phyloP scores from a whole-genome alignment of 306 rosid species.

The Purshia tridentata region DNA sequence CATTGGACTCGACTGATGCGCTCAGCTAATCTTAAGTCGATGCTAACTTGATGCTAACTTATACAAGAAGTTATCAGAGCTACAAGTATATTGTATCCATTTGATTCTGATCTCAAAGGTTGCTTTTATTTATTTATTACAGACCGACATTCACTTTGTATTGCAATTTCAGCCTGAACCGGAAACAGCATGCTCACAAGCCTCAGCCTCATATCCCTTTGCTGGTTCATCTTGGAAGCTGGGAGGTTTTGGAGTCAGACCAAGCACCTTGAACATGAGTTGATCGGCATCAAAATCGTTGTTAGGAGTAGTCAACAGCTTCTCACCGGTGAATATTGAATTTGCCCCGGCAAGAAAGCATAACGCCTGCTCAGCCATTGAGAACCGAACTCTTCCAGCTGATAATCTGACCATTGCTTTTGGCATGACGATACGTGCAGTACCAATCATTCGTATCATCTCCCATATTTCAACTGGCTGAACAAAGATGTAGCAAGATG shows the following conservation, averaged over 20 bases:
- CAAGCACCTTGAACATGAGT: constrained; percentile 56
- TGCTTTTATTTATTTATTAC: neutral
- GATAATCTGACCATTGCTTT: constrained; percentile 95
- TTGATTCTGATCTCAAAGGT: too few species aligned
- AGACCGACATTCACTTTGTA: neutral
- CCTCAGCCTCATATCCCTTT: constrained; percentile 22
- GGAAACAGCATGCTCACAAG: constrained; percentile 40
- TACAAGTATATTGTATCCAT: too few species aligned
- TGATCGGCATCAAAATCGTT: constrained; percentile 93
- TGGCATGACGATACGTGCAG: constrained; percentile 89
- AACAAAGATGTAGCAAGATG: constrained; percentile 17
- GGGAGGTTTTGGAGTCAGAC: constrained; percentile 50
- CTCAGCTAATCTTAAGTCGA: too few species aligned
- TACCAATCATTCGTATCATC: constrained; percentile 95
- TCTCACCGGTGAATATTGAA: constrained; percentile 95
- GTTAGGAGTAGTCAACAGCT: constrained; percentile 90
- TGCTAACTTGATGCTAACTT: too few species aligned
- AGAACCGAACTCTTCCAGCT: constrained; percentile 91
- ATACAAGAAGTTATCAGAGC: too few species aligned
- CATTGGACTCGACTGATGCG: too few species aligned
- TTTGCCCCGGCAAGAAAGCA: constrained; percentile 97
- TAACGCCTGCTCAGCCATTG: constrained; percentile 91
- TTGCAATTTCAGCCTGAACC: constrained; percentile 25
- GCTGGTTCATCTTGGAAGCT: constrained; percentile 28
- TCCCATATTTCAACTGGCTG: constrained; percentile 99